phyloP scores from a whole-genome alignment of 306 rosid species.

The Argentina anserina region DNA sequence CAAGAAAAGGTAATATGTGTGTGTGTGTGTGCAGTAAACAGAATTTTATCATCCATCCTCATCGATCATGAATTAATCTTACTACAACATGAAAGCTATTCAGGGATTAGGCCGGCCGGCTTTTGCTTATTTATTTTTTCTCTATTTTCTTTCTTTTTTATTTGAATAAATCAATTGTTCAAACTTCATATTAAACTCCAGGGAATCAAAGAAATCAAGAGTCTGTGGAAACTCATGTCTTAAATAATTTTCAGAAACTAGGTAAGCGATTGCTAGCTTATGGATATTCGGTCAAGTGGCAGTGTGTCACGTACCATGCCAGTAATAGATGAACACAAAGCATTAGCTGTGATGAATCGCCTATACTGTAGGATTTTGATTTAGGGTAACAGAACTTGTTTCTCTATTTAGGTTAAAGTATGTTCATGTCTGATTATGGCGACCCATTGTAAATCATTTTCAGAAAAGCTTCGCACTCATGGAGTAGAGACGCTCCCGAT shows the following conservation, averaged over 20 bases:
- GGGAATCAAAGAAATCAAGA: not conserved
- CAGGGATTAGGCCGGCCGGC: not conserved
- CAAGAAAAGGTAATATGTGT: conserved; percentile 49
- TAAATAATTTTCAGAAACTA: too few species aligned
- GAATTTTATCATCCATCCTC: not conserved
- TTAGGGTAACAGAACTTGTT: too few species aligned
- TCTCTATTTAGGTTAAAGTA: too few species aligned
- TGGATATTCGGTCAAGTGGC: not conserved
- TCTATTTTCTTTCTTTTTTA: not conserved
- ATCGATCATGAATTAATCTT: not conserved
- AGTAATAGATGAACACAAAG: not conserved
- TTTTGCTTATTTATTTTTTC: not conserved
- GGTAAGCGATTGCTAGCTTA: not conserved
- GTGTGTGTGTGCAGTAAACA: not conserved
- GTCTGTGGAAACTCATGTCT: not conserved
- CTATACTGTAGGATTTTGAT: not conserved
- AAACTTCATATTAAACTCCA: not conserved
- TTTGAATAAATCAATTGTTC: not conserved
- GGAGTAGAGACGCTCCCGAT: conserved; percentile 34
- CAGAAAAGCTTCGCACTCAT: conserved; percentile 41
- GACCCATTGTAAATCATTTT: not conserved
- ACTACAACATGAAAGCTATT: not conserved
- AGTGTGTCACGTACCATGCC: too few species aligned
- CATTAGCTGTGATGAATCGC: not conserved
- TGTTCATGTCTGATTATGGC: not conserved